Percentiles rank a stretch among this genome's conserved stretches.
phyloP scores from a whole-genome alignment of 164 flowering plant species.

The Brasenia schreberi region DNA sequence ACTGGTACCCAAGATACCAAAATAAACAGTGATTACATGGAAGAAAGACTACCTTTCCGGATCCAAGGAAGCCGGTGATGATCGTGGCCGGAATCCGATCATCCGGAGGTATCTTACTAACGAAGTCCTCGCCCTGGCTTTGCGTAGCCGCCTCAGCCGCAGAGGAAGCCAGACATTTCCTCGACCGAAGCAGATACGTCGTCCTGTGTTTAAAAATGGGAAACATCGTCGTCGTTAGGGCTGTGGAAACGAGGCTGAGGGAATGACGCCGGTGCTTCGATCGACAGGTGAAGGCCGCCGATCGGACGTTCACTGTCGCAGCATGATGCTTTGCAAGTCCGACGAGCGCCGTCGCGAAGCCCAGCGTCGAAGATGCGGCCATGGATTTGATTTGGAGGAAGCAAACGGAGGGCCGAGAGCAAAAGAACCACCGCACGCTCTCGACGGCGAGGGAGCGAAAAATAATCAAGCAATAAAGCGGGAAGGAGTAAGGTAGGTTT shows the following conservation, averaged over 20 bases:
- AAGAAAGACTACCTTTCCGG: conserved; percentile 56
- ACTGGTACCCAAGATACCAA: too few relatives aligned
- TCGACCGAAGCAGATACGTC: conserved; percentile 4
- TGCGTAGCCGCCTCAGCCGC: conserved; percentile 18
- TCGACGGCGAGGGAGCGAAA: too few relatives aligned
- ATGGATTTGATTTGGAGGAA: too few relatives aligned
- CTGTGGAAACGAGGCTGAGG: background rate
- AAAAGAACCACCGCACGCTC: too few relatives aligned
- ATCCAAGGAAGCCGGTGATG: conserved; percentile 87
- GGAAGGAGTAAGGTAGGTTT: too few relatives aligned
- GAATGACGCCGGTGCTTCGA: conserved; percentile 3
- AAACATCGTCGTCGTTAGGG: background rate
- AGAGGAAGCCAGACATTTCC: conserved; percentile 15
- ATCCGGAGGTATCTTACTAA: conserved; percentile 59
- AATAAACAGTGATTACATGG: background rate
- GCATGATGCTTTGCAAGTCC: conserved; percentile 23
- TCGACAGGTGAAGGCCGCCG: conserved; percentile 17
- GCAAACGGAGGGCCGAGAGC: too few relatives aligned
- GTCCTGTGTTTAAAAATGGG: background rate
- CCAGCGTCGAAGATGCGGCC: conserved; percentile 9
- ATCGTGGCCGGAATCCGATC: conserved; percentile 86
- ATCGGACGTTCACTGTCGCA: conserved; percentile 7
- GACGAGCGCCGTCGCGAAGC: conserved; percentile 28
- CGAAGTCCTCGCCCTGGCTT: conserved; percentile 28
- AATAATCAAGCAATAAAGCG: too few relatives aligned